Base-by-base conservation (phyloP, 345 rosid species). In the Aquilaria sinensis region DNA sequence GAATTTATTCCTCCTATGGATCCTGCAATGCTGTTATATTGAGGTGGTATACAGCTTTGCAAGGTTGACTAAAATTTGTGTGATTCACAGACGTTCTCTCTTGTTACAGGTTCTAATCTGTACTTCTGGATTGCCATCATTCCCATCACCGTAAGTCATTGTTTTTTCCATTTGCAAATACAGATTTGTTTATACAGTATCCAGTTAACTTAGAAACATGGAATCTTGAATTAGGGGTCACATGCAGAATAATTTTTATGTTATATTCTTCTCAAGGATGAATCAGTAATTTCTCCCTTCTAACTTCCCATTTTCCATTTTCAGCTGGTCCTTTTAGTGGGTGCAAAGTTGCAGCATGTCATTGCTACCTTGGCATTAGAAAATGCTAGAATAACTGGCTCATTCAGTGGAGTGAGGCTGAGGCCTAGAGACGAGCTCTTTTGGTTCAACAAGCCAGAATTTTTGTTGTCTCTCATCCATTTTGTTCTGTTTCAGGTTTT, bases 121-220 rank as follows among this genome's bases (percentile, higher is more conserved):
- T 94, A 94, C 77, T 94, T 94, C 73, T 94, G 99, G 99, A 86
- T 94, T 73, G 91, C 97, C 3, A 79, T 84, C 69, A 86, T 94
- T 73, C 99, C 99, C 48, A 61, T 88, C 58, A 76, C 88, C 0
- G 95, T 93, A 74, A 86, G 96, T 79, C 52, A 34, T 56, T 53
- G 30, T 49, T 58, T 48, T 37, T 37, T 9, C 8, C 43, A 37
- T 37, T 37, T 37, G 43, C 2, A 37, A 5, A 5, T 3, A 9
- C 8, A 37, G 8, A 37, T 37, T 37, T 37, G 43, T 37, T 9
- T 2, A 37, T 5, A 37, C 43, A 3, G 9, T 37, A 37, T 37
- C 7, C 43, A 37, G 43, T 1, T 37, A 37, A 37, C 3, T 37
- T 37, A 37, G 43, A 2, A 9, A 3, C 5, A 37, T 9, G 8